Evolutionary conservation across 2,329 filamentous ascomycete genomes (phyloP).

Genomic region (Colletotrichum karsti): DNA sequence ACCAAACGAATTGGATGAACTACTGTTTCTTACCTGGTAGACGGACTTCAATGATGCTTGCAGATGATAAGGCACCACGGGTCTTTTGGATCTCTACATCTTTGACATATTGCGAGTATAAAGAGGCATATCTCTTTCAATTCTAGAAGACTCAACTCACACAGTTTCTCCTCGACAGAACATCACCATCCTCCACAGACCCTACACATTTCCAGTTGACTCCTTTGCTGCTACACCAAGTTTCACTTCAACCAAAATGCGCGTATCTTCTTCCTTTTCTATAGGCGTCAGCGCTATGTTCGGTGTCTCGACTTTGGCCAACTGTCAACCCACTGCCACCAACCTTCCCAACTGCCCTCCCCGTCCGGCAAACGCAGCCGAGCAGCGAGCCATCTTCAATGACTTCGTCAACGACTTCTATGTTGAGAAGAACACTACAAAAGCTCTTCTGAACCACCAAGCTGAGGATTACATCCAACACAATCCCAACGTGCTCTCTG

Average conservation of each 20-base stretch:
- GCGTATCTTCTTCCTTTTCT: neutral
- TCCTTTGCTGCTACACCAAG: neutral
- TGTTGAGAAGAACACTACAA: neutral
- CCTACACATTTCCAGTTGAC: too few relatives aligned
- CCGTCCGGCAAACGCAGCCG: neutral
- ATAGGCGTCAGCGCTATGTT: neutral
- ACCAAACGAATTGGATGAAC: too few relatives aligned
- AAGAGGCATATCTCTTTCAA: too few relatives aligned
- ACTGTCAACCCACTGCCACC: neutral
- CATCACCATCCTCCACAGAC: too few relatives aligned
- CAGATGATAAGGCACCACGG: too few relatives aligned
- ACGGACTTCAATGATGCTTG: too few relatives aligned
- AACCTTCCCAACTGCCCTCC: neutral
- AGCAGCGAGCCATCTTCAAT: neutral
- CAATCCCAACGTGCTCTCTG: conserved; percentile 8
- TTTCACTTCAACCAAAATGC: neutral
- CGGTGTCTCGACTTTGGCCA: neutral
- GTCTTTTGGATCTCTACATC: too few relatives aligned
- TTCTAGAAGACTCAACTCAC: too few relatives aligned
- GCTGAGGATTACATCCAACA: conserved; percentile 18
- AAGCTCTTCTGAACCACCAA: neutral
- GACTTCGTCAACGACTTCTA: conserved; percentile 4
- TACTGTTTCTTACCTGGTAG: too few relatives aligned
- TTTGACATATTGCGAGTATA: too few relatives aligned
- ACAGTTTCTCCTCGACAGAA: too few relatives aligned